A percentile compares a stretch with the other conserved stretches of the same genome.
phyloP scores from a whole-genome alignment of 441 rosid species.

The Eutrema salsugineum region DNA sequence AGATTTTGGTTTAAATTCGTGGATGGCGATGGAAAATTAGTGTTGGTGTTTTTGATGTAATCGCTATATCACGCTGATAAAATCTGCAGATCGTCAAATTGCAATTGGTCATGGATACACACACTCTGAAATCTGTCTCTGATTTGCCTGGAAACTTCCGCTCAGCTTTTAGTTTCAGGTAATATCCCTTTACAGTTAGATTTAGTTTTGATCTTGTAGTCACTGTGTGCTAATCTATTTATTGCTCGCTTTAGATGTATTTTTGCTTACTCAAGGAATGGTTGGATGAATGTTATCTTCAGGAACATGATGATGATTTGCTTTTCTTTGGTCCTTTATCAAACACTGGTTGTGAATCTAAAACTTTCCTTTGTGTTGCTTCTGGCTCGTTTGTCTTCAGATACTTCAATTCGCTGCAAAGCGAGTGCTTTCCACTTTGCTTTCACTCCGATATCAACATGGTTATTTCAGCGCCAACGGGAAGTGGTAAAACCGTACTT shows the following conservation, averaged over 20 bases:
- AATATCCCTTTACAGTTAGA: neutral
- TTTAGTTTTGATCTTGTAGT: neutral
- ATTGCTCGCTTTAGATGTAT: neutral
- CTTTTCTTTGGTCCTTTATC: neutral
- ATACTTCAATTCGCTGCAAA: conserved; percentile 94
- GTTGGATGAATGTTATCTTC: neutral
- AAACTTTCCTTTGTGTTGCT: neutral
- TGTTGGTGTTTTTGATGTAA: neutral
- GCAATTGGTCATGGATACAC: conserved; percentile 54
- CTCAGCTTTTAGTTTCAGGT: conserved; percentile 85
- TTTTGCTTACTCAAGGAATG: neutral
- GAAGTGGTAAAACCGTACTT: conserved; percentile 96
- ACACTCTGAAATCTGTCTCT: conserved; percentile 66
- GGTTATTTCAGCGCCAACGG: conserved; percentile 97
- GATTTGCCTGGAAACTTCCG: conserved; percentile 76
- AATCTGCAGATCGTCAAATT: conserved; percentile 4
- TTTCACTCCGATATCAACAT: conserved; percentile 82
- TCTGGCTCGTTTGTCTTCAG: conserved; percentile 39
- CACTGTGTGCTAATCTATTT: neutral
- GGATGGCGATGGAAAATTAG: neutral
- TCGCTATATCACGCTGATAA: neutral
- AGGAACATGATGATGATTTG: neutral
- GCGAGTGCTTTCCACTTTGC: conserved; percentile 90
- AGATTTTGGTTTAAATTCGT: neutral
- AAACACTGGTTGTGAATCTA: neutral